phyloP scores from a whole-genome alignment of 2,329 filamentous ascomycete species.

The Colletotrichum cuscutae region DNA sequence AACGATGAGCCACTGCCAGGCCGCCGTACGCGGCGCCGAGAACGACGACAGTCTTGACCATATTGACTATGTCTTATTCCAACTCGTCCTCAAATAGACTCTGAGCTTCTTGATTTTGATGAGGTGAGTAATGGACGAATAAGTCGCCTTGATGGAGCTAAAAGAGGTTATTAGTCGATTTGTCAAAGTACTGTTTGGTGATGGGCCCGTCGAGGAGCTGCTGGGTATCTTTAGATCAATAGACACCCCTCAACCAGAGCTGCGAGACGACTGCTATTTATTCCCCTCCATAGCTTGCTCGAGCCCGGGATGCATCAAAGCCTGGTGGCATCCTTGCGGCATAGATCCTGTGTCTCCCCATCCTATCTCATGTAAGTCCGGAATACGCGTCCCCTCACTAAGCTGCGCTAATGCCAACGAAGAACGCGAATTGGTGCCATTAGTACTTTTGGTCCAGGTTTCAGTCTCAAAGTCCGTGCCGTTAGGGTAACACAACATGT shows the following conservation, averaged over 20 bases:
- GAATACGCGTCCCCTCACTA: conserved; percentile 11
- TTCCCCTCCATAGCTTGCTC: neutral
- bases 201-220: neutral
- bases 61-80: conserved; percentile 39
- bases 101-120: neutral
- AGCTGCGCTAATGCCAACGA: neutral
- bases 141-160: neutral
- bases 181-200: neutral
- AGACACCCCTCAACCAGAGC: neutral
- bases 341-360: neutral
- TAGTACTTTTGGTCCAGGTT: conserved; percentile 24
- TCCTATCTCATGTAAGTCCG: neutral
- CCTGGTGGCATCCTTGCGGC: conserved; percentile 6
- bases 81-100: neutral
- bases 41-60: conserved; percentile 64
- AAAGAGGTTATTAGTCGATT: neutral
- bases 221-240: neutral
- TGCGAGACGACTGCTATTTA: conserved; percentile 16
- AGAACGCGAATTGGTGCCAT: conserved; percentile 2
- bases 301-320: conserved; percentile 15
- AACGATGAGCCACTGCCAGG: conserved; percentile 62
- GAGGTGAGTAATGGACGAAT: neutral
- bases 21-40: conserved; percentile 65
- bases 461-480: conserved; percentile 32
- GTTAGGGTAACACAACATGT: conserved; percentile 21